These are phyloP conservation scores for Leccinum disarticulatum DNA, from an alignment of 768 basidiomycete genomes.

Conservation along the genomic window DNA sequence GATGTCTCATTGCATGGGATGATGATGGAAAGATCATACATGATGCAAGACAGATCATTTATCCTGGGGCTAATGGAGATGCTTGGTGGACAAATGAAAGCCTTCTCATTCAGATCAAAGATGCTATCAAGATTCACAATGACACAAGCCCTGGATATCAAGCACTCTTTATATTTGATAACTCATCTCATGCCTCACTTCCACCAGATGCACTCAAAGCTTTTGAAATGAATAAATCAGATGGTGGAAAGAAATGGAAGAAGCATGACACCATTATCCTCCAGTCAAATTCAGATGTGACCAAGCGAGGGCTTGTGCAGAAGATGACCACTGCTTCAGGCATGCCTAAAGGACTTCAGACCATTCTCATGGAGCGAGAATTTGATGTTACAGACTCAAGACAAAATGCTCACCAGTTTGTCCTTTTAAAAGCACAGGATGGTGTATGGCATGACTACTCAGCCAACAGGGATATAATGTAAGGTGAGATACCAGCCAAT, in stretches of 20 bases:
- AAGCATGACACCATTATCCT: slow-evolving; percentile 25
- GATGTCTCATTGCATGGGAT: background rate
- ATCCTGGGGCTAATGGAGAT: background rate
- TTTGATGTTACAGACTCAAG: slow-evolving; percentile 34
- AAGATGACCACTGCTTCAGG: slow-evolving; percentile 37
- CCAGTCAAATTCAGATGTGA: slow-evolving; percentile 13
- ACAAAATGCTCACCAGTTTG: slow-evolving; percentile 35
- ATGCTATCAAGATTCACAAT: background rate
- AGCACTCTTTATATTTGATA: background rate
- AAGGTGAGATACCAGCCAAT: too few species aligned
- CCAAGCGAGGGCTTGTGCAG: slow-evolving; percentile 22
- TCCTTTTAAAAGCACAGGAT: slow-evolving; percentile 18
- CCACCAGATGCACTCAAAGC: slow-evolving; percentile 23
- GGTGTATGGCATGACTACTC: slow-evolving; percentile 30
- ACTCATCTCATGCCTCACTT: background rate
- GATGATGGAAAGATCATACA: background rate
- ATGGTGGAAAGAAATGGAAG: slow-evolving; percentile 22
- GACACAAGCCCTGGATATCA: background rate
- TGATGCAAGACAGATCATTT: background rate
- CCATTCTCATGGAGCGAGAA: slow-evolving; percentile 33
- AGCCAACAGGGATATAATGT: slow-evolving; percentile 33
- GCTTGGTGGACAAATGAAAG: background rate
- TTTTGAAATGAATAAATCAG: slow-evolving; percentile 27
- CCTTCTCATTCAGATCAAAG: background rate
- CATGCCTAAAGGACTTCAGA: slow-evolving; percentile 10